Conservation (phyloP, 306 rosid species). For the Delonix regia region DNA sequence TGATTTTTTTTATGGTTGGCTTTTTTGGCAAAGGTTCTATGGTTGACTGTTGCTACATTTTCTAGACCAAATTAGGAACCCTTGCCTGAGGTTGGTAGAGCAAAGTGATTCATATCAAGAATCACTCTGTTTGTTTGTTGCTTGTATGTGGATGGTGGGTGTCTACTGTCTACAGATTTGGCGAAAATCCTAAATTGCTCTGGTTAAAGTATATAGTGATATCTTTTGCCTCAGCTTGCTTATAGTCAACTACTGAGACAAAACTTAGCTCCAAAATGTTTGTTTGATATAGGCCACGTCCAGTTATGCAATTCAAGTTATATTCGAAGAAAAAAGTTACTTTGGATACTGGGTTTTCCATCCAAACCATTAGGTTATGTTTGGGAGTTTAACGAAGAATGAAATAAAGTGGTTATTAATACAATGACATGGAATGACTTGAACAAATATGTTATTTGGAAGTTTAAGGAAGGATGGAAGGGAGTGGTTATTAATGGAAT, state of each 20-base stretch:
- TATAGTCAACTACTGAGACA: background rate
- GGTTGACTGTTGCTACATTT: conserved; percentile 14
- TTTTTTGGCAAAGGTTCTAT: conserved; percentile 24
- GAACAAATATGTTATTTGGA: too few relatives aligned
- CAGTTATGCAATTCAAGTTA: background rate
- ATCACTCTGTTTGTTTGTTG: conserved; percentile 21
- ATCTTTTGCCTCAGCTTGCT: conserved; percentile 24
- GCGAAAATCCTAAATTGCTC: conserved; percentile 1
- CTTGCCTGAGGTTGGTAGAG: background rate
- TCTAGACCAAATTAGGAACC: background rate
- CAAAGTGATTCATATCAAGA: conserved; percentile 3
- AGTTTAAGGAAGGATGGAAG: too few relatives aligned
- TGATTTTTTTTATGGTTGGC: background rate
- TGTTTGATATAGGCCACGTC: conserved; percentile 16
- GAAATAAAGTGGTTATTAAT: too few relatives aligned
- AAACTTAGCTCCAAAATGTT: conserved; percentile 12
- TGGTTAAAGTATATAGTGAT: conserved; percentile 11
- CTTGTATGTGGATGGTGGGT: conserved; percentile 26
- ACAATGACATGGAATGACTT: too few relatives aligned
- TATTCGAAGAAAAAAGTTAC: background rate
- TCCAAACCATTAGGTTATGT: conserved; percentile 4
- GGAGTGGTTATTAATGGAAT: too few relatives aligned
- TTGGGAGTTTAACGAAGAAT: too few relatives aligned
- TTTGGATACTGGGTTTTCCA: conserved; percentile 1
- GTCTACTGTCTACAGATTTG: conserved; percentile 20